phyloP scores from a whole-genome alignment of 75 land plant genomes.

The Pinus albicaulis region DNA sequence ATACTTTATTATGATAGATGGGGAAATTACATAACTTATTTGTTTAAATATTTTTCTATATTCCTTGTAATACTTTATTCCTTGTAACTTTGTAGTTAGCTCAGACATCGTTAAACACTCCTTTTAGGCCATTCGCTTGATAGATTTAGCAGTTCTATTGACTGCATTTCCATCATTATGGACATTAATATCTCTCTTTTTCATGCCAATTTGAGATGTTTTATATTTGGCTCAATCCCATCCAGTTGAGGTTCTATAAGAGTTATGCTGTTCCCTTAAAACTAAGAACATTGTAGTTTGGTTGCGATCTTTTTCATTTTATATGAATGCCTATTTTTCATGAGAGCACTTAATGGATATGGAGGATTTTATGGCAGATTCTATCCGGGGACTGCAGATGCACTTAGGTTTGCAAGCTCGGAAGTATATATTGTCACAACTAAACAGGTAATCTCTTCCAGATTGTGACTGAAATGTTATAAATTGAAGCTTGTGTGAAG shows the following conservation, averaged over 20 bases:
- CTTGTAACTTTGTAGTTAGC: background rate
- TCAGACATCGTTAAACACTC: background rate
- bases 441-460: conserved; percentile 64
- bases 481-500: background rate
- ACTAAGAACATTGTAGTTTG: background rate
- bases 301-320: background rate
- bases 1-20: background rate
- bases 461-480: no score
- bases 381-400: conserved; percentile 92
- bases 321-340: background rate
- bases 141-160: background rate
- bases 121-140: background rate
- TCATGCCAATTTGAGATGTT: background rate
- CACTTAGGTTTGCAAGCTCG: conserved; percentile 89
- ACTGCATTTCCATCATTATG: background rate
- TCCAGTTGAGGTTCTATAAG: background rate
- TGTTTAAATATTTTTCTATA: background rate
- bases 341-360: background rate
- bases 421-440: conserved; percentile 92
- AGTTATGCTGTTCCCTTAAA: background rate
- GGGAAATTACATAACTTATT: background rate
- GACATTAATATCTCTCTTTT: background rate
- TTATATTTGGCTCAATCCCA: background rate
- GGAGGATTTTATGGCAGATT: conserved; percentile 47
- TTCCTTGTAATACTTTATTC: background rate